Base-by-base conservation (phyloP, 2,329 filamentous ascomycete genomes). In the Pseudohalonectria lignicola region DNA sequence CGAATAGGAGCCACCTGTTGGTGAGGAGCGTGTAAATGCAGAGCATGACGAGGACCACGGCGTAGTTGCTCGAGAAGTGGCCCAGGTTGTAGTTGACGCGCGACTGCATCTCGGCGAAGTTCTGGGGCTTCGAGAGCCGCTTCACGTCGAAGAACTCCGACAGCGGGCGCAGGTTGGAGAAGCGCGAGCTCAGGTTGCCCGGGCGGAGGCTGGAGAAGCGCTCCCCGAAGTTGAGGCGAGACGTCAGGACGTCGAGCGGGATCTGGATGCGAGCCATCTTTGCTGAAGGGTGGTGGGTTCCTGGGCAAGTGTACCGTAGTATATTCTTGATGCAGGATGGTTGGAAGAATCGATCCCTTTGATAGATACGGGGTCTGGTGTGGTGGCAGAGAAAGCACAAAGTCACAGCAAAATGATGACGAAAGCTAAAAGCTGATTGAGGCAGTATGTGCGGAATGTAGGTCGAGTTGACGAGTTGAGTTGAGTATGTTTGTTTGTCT, bases 1-100 rank as follows among this genome's bases (percentile, higher is more conserved):
- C 87, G 59, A 96, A 95, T 44, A 95, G 77, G 37, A 98, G 74
- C 33, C 79, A 64, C 54, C 77, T 70, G 66, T 95, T 96, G 51
- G 86, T 92, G 54, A 98, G 73, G 53, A 98, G 67, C 54, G 85
- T 85, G 71, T 98, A 98, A 65, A 98, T 82, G 69, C 83, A 86
- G 55, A 98, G 81, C 81, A 98, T 93, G 52, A 84, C 71, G 59
- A 96, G 94, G 51, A 96, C 76, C 46, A 84, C 82, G 49, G 84
- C 82, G 74, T 98, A 98, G 71, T 98, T 98, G 81, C 86, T 95
- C 45, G 87, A 93, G 72, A 94, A 98, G 69, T 96, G 83, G 60
- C 83, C 79, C 48, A 98, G 67, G 64, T 98, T 98, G 79, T 95
- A 95, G 71, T 93, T 94, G 66, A 94, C 80, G 48, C 90, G 79